These are phyloP conservation scores for Dittrichia graveolens DNA, from an alignment of 129 eudicot species.

Conservation along the genomic window DNA sequence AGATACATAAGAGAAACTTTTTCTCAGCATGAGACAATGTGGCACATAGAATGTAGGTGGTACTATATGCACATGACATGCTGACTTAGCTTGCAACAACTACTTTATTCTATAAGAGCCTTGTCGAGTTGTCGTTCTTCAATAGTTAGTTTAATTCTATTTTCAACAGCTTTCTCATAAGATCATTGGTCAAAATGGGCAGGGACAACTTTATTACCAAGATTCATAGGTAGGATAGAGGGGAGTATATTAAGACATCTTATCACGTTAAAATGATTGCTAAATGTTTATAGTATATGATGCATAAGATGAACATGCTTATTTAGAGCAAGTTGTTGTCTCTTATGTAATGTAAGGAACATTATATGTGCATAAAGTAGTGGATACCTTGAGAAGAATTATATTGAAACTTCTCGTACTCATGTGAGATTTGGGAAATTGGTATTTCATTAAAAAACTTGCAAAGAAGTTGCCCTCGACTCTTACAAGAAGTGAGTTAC, in stretches of 20 bases:
- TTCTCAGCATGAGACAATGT: too few species aligned
- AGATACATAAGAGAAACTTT: too few species aligned
- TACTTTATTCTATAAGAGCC: too few species aligned
- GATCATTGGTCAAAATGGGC: conserved; percentile 6
- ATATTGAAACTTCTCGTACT: not conserved
- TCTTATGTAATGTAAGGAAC: conserved; percentile 9
- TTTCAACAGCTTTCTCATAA: not conserved
- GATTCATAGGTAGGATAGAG: conserved; percentile 6
- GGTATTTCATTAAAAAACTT: too few species aligned
- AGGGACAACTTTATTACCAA: conserved; percentile 6
- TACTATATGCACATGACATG: too few species aligned
- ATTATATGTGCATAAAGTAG: not conserved
- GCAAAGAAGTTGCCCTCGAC: too few species aligned
- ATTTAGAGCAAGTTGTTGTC: not conserved
- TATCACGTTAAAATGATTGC: conserved; percentile 10
- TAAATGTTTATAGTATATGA: conserved; percentile 8
- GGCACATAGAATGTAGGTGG: too few species aligned
- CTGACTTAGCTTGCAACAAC: too few species aligned
- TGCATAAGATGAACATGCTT: conserved; percentile 15
- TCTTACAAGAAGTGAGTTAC: not conserved
- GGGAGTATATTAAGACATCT: conserved; percentile 7
- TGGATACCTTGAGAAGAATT: conserved; percentile 8
- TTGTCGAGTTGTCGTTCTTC: not conserved
- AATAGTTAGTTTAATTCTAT: not conserved
- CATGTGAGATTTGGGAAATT: too few species aligned